These are phyloP conservation scores for Russula brevipes DNA, from an alignment of 768 basidiomycete genomes.

Conservation along the genomic window DNA sequence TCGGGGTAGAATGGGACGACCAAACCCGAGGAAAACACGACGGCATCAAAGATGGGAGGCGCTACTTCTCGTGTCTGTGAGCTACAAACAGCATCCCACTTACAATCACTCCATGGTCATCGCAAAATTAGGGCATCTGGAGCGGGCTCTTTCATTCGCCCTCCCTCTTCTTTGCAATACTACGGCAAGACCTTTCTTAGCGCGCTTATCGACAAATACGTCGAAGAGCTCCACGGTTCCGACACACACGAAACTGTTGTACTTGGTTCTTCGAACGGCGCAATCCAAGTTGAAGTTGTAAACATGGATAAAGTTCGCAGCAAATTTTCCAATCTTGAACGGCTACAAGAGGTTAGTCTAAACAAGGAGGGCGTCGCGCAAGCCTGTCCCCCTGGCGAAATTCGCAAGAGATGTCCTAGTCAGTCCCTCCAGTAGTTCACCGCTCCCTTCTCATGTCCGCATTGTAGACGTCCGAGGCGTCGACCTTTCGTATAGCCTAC, in stretches of 20 bases:
- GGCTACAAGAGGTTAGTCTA: constrained; percentile 74
- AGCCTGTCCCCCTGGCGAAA: constrained; percentile 46
- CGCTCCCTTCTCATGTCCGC: constrained; percentile 20
- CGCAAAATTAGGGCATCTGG: constrained; percentile 43
- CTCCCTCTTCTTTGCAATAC: constrained; percentile 50
- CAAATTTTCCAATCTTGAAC: constrained; percentile 60
- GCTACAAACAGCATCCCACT: constrained; percentile 25
- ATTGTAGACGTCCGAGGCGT: constrained; percentile 43
- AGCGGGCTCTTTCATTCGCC: constrained; percentile 79
- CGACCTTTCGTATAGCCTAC: constrained; percentile 72
- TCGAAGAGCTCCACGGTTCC: constrained; percentile 54
- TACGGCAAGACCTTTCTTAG: constrained; percentile 69
- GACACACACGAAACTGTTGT: constrained; percentile 54
- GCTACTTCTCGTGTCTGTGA: constrained; percentile 78
- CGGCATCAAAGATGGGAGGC: constrained; percentile 69
- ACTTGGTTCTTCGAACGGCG: constrained; percentile 76
- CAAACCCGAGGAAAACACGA: constrained; percentile 79
- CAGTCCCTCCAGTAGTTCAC: constrained; percentile 32
- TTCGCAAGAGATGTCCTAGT: constrained; percentile 63
- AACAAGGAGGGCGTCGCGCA: constrained; percentile 60
- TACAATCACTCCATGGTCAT: constrained; percentile 10
- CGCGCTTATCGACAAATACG: constrained; percentile 74
- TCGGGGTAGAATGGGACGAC: constrained; percentile 99
- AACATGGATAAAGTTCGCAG: constrained; percentile 71
- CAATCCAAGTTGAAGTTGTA: constrained; percentile 84